A percentile compares a stretch with the other conserved stretches of the same genome.
phyloP scores from a whole-genome alignment of 768 basidiomycete species.

The Russula earlei region DNA sequence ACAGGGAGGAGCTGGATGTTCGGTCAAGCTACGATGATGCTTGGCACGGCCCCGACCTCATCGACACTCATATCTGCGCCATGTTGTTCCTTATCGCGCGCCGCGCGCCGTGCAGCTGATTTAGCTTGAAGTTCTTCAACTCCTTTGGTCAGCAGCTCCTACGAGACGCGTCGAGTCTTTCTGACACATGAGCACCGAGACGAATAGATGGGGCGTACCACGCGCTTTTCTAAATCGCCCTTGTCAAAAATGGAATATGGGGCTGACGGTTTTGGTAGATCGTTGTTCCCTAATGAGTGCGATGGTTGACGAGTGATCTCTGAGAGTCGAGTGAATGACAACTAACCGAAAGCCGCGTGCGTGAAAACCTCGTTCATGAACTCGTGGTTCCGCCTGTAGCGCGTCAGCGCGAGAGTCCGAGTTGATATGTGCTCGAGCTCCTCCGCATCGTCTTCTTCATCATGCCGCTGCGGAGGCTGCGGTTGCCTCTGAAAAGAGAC shows the following conservation, averaged over 20 bases:
- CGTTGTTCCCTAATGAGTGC: constrained; percentile 35
- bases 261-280: constrained; percentile 29
- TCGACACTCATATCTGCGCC: constrained; percentile 8
- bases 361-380: constrained; percentile 77
- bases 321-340: not conserved
- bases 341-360: constrained; percentile 55
- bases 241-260: constrained; percentile 57
- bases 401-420: constrained; percentile 56
- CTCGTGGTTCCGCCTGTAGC: constrained; percentile 76
- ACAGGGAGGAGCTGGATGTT: not conserved
- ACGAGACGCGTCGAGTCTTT: not conserved
- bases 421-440: constrained; percentile 66
- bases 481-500: constrained; percentile 2
- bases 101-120: constrained; percentile 34
- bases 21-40: constrained; percentile 3
- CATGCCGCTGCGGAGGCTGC: constrained; percentile 14
- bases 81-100: constrained; percentile 9
- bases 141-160: constrained; percentile 53
- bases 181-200: not conserved
- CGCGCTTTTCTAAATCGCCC: constrained; percentile 47
- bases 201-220: constrained; percentile 20
- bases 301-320: not conserved
- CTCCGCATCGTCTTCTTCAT: constrained; percentile 29
- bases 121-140: constrained; percentile 45
- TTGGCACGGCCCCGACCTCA: not conserved